Percentiles rank a stretch among this genome's conserved stretches.
phyloP scores from a whole-genome alignment of 805 yeast genomes.

The Kluyveromyces aestuarii region DNA sequence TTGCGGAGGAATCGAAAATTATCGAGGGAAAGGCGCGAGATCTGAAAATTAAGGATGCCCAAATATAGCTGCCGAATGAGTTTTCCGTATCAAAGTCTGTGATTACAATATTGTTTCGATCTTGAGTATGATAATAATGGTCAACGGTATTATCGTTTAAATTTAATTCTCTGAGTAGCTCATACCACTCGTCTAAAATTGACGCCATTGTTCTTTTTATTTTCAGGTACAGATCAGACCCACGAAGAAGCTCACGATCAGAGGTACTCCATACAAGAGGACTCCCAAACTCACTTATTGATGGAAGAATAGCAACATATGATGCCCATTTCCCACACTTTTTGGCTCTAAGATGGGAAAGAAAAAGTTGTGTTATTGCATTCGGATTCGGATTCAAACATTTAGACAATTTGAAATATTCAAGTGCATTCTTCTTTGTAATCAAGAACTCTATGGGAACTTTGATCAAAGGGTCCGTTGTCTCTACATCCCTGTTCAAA shows the following conservation, averaged over 20 bases:
- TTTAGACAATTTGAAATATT: constrained; percentile 15
- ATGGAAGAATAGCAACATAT: constrained; percentile 43
- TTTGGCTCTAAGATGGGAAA: constrained; percentile 37
- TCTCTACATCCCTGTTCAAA: constrained; percentile 7
- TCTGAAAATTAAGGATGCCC: constrained; percentile 64
- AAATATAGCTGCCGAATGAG: constrained; percentile 56
- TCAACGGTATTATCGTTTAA: constrained; percentile 6
- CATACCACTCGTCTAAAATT: constrained; percentile 55
- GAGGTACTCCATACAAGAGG: constrained; percentile 59
- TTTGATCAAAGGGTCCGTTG: constrained; percentile 23
- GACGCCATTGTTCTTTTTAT: constrained; percentile 37
- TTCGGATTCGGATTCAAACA: constrained; percentile 20
- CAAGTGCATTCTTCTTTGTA: constrained; percentile 29
- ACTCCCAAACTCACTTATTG: constrained; percentile 35
- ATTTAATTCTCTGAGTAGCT: constrained; percentile 16
- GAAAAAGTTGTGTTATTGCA: constrained; percentile 29
- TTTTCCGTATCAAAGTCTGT: constrained; percentile 19
- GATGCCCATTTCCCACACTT: constrained; percentile 24
- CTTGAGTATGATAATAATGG: constrained; percentile 9
- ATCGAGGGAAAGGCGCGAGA: constrained; percentile 78
- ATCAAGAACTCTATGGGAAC: constrained; percentile 33
- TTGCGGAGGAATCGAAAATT: constrained; percentile 33
- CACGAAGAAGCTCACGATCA: constrained; percentile 44
- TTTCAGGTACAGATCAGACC: constrained; percentile 61
- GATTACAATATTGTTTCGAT: constrained; percentile 7